These are phyloP conservation scores for Mortierella sp. DNA, from an alignment of 371 early-diverging fungal species.

Conservation along the genomic window DNA sequence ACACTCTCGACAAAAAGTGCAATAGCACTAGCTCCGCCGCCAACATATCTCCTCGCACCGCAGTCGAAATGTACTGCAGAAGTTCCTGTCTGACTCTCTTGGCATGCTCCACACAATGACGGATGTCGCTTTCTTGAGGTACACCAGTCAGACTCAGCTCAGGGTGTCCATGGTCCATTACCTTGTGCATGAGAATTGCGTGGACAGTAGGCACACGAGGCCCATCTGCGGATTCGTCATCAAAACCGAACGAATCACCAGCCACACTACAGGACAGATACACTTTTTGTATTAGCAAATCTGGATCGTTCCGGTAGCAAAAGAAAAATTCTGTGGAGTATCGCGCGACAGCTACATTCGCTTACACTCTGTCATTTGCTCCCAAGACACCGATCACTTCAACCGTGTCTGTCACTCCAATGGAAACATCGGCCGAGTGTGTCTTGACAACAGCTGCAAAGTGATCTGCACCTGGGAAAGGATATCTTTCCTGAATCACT, in stretches of 20 bases:
- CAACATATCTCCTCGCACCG: conserved; percentile 61
- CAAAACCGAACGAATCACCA: conserved; percentile 36
- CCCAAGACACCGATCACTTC: conserved; percentile 69
- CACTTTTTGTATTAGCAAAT: too few relatives aligned
- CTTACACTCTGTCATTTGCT: conserved; percentile 40
- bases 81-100: conserved; percentile 55
- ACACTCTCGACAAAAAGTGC: conserved; percentile 68
- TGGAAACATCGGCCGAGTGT: conserved; percentile 40
- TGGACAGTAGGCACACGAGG: conserved; percentile 40
- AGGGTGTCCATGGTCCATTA: conserved; percentile 50
- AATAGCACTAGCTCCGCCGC: conserved; percentile 70
- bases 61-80: conserved; percentile 63
- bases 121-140: conserved; percentile 20
- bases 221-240: conserved; percentile 19
- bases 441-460: conserved; percentile 63
- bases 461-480: conserved; percentile 61
- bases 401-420: conserved; percentile 66
- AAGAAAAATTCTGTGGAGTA: too few relatives aligned
- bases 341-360: not conserved
- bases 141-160: conserved; percentile 23
- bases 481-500: conserved; percentile 57
- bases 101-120: conserved; percentile 31
- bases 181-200: conserved; percentile 38
- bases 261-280: conserved; percentile 9
- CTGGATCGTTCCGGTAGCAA: too few relatives aligned